These are phyloP conservation scores for Aspergillus fijiensis DNA, from an alignment of 2,329 filamentous ascomycete species.

Conservation along the genomic window DNA sequence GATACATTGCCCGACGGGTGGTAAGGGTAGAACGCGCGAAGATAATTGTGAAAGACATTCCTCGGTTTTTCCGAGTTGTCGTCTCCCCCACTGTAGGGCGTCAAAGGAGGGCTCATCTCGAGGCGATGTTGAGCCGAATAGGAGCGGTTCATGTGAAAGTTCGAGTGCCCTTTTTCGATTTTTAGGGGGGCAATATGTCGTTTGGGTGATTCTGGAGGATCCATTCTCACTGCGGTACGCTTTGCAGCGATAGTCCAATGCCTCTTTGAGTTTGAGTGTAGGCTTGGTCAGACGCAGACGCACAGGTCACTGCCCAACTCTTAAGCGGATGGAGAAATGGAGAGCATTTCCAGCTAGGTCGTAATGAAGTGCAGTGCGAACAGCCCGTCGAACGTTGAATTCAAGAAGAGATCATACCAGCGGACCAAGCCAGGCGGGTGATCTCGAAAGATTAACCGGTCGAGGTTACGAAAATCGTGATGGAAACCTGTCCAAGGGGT, in stretches of 20 bases:
- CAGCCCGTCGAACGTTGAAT: background rate
- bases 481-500: background rate
- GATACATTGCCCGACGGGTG: slow-evolving; percentile 73
- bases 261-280: background rate
- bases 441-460: slow-evolving; percentile 2
- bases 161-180: slow-evolving; percentile 36
- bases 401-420: background rate
- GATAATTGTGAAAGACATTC: slow-evolving; percentile 85
- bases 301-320: slow-evolving; percentile 33
- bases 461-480: slow-evolving; percentile 5
- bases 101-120: slow-evolving; percentile 75
- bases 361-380: background rate
- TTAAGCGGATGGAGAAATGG: slow-evolving; percentile 28
- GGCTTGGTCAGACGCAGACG: slow-evolving; percentile 13
- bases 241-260: background rate
- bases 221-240: background rate
- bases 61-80: slow-evolving; percentile 52
- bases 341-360: slow-evolving; percentile 27
- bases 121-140: slow-evolving; percentile 28
- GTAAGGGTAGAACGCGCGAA: slow-evolving; percentile 92
- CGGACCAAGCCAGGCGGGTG: background rate
- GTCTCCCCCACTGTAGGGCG: slow-evolving; percentile 63
- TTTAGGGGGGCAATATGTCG: slow-evolving; percentile 40
- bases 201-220: slow-evolving; percentile 35
- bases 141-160: slow-evolving; percentile 25